Conservation (phyloP, 1,139 yeast genomes). For the Protomyces gravidus region DNA sequence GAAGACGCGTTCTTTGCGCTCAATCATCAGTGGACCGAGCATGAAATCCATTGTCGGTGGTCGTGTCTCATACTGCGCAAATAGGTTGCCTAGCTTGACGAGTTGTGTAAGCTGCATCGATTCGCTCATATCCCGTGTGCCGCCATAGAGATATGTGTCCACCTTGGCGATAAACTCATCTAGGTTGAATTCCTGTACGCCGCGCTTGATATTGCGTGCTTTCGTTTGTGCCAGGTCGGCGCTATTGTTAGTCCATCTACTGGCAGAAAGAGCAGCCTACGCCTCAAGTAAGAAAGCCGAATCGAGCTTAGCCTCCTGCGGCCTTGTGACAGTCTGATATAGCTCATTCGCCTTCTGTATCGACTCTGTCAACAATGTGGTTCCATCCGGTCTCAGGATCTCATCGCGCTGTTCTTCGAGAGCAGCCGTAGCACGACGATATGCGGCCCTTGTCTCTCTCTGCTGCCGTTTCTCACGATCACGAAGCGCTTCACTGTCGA, state of each 20-base stretch:
- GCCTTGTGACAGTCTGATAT: conserved; percentile 20
- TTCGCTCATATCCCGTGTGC: background rate
- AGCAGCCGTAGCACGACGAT: conserved; percentile 1
- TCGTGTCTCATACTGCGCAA: conserved; percentile 32
- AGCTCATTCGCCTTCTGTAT: conserved; percentile 14
- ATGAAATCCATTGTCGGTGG: conserved; percentile 30
- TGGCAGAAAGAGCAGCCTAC: background rate
- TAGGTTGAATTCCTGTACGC: conserved; percentile 28
- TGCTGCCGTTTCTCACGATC: background rate
- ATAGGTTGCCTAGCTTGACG: conserved; percentile 41
- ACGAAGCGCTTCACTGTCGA: too few relatives aligned
- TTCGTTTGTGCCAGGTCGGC: conserved; percentile 30
- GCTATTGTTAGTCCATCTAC: background rate
- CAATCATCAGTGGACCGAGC: conserved; percentile 33
- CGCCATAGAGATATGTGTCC: conserved; percentile 9
- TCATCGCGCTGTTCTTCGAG: conserved; percentile 15
- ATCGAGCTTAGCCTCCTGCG: conserved; percentile 32
- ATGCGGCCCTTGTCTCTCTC: conserved; percentile 6
- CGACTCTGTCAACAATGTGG: conserved; percentile 1
- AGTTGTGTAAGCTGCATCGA: background rate
- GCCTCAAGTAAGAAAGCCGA: conserved; percentile 29
- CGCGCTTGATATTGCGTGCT: conserved; percentile 30
- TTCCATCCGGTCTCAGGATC: conserved; percentile 8
- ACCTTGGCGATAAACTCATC: conserved; percentile 28
- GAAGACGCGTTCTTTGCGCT: conserved; percentile 40